Evolutionary conservation across 1,139 yeast species (phyloP), one percentile per base, ranked within the genome.

Genomic region (Zygoascus meyerae): DNA sequence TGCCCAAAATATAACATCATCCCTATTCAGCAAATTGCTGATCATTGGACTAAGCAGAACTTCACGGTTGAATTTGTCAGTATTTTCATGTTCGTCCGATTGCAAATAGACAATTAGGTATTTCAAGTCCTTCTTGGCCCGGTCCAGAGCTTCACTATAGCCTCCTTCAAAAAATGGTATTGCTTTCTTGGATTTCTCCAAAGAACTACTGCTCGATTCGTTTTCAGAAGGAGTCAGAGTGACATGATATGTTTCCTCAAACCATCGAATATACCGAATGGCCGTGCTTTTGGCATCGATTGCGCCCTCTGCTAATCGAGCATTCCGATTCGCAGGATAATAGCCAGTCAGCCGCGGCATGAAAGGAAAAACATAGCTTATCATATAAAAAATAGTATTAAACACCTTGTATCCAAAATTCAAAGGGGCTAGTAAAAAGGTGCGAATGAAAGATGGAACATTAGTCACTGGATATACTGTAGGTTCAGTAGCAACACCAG

Each of bases 51-150:
- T 72, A 34, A 81, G 68, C 38, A 89, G 65, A 3, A 85, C 73
- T 11, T 74, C 72, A n/a, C 73, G 66, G 48, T 81, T 77, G 48
- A 86, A 78, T 3, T 67, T 64, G 31, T 70, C 64, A 1, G 82
- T 73, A 48, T 79, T 77, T 52, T 85, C 92, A 60, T 84, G 83
- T 48, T 81, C 78, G 16, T 82, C 81, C 59, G 86, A 83, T 48
- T 87, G 85, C 48, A 92, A 66, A 54, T 86, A 81, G 1, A 90
- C 79, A 47, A 86, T 70, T 44, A 90, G 71, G 69, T 86, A 86
- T 60, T 80, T 75, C 35, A 82, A 81, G 46, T 84, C 74, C 37
- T 74, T 69, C 50, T 84, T 83, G 14, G 92, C 84, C 63, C 73
- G 69, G 57, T 74, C 80, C 47, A 84, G 68, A 1, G 95, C 95